Conservation (phyloP, 495 filamentous ascomycete species). For the Staphylotrichum longicolle region DNA sequence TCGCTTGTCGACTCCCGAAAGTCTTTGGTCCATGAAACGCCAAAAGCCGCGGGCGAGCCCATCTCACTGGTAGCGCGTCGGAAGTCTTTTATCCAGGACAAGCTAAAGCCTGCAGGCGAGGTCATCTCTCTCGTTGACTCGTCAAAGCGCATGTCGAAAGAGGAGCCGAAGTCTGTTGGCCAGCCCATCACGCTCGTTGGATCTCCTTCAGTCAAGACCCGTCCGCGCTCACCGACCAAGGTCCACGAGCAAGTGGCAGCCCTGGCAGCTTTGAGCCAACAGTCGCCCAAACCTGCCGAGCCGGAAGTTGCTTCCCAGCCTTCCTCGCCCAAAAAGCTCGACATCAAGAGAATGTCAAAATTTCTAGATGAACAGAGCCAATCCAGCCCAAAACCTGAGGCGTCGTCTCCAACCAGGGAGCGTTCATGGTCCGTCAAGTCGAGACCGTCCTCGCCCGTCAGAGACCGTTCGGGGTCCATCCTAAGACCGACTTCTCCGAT, state of each 20-base stretch:
- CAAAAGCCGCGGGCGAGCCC: slow-evolving; percentile 19
- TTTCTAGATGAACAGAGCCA: slow-evolving; percentile 45
- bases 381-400: slow-evolving; percentile 28
- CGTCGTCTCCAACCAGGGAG: slow-evolving; percentile 28
- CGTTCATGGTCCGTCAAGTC: slow-evolving; percentile 22
- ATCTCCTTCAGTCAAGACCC: slow-evolving; percentile 29
- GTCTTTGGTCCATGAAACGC: slow-evolving; percentile 20
- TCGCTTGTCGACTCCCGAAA: slow-evolving; percentile 40
- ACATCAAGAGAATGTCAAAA: slow-evolving; percentile 52
- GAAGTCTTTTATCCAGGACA: slow-evolving; percentile 24
- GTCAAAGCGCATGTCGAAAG: slow-evolving; percentile 28
- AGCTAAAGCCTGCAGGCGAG: slow-evolving; percentile 24
- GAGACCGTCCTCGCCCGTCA: slow-evolving; percentile 29
- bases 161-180: slow-evolving; percentile 31
- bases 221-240: slow-evolving; percentile 38
- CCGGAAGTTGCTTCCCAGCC: slow-evolving; percentile 37
- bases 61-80: slow-evolving; percentile 9
- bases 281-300: slow-evolving; percentile 35
- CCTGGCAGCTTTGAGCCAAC: slow-evolving; percentile 37
- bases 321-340: slow-evolving; percentile 52
- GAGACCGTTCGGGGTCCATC: slow-evolving; percentile 17
- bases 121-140: slow-evolving; percentile 37
- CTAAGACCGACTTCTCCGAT: slow-evolving; percentile 30
- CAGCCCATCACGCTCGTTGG: slow-evolving; percentile 35
- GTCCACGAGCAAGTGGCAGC: slow-evolving; percentile 47